Evolutionary conservation across 495 filamentous ascomycete species (phyloP).

Genomic region (Pseudotulostoma volvatum): DNA sequence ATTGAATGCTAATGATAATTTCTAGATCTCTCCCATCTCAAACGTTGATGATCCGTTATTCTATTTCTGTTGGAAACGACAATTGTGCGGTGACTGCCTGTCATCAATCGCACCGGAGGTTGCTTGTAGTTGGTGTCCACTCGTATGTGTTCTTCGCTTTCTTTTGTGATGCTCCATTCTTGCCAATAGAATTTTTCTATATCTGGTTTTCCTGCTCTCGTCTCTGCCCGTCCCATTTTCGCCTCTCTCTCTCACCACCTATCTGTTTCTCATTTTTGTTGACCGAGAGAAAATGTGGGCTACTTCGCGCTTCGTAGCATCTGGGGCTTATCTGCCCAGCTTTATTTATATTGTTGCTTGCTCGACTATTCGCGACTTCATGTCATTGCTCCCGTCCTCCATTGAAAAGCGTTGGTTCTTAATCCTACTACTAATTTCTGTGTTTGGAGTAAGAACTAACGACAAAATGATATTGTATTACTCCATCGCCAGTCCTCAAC

Average conservation of each 20-base stretch:
- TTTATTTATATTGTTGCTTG: background rate
- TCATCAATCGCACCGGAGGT: too few species aligned
- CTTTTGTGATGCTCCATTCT: background rate
- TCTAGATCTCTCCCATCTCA: too few species aligned
- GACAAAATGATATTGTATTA: background rate
- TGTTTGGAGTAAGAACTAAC: background rate
- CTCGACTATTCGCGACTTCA: background rate
- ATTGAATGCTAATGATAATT: too few species aligned
- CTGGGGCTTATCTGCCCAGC: background rate
- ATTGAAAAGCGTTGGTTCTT: background rate
- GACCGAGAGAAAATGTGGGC: background rate
- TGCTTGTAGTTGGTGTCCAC: background rate
- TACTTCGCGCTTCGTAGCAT: too few species aligned
- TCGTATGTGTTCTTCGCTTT: background rate
- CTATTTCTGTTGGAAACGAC: background rate
- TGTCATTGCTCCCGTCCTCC: background rate
- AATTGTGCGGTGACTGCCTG: background rate
- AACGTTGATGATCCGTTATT: background rate
- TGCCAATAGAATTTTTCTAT: background rate
- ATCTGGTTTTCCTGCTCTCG: background rate
- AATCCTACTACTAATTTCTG: too few species aligned
- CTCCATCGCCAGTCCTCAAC: background rate
- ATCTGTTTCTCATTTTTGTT: background rate
- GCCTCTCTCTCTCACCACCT: background rate
- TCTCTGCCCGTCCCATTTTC: background rate